Conservation (phyloP, 2,329 filamentous ascomycete species). For the Pezicula radicicola region DNA sequence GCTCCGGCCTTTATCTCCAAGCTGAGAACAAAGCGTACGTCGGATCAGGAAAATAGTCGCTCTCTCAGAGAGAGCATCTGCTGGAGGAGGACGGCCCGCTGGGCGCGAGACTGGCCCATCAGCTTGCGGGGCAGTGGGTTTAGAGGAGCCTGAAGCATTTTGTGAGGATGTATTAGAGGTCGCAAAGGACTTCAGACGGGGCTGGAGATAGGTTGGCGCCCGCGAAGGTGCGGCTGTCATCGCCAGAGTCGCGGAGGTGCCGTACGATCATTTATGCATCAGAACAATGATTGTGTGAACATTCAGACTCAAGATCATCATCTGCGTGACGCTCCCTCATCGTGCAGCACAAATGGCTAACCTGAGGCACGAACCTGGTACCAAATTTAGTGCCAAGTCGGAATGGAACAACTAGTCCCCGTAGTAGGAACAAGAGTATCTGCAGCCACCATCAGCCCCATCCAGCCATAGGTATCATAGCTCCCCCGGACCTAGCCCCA, state of each 20-base stretch:
- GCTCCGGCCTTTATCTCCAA: constrained; percentile 51
- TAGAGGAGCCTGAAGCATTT: constrained; percentile 10
- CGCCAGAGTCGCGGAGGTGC: neutral
- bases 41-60: constrained; percentile 81
- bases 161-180: constrained; percentile 25
- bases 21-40: constrained; percentile 76
- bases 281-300: no score
- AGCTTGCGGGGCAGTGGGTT: constrained; percentile 11
- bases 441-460: no score
- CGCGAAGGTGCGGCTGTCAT: constrained; percentile 1
- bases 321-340: no score
- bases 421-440: no score
- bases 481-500: no score
- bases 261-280: neutral
- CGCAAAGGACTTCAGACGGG: constrained; percentile 31
- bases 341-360: neutral
- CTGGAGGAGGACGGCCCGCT: constrained; percentile 29
- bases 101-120: constrained; percentile 18
- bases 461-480: no score
- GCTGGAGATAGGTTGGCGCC: constrained; percentile 18
- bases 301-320: no score
- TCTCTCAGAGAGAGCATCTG: constrained; percentile 66
- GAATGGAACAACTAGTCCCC: no score
- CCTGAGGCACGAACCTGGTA: no score
- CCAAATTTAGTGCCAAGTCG: no score